Base-by-base conservation (phyloP, 192 early-diverging fungal genomes). In the Mortierella alpina region DNA sequence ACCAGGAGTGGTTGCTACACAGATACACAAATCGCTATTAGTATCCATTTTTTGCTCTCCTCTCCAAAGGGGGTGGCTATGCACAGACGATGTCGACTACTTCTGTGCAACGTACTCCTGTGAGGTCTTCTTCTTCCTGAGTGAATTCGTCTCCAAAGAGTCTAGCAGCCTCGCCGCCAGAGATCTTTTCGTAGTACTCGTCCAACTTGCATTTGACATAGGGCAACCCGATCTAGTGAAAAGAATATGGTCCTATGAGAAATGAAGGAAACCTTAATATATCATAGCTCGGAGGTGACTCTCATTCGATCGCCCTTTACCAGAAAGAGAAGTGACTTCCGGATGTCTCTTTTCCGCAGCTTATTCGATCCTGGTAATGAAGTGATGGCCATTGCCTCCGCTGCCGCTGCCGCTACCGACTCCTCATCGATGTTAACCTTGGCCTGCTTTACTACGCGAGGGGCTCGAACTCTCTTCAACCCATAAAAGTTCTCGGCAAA, bases 401-500 rank as follows among this genome's bases (percentile, higher is more conserved):
- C 67, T 50, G 62, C 50, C 41, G 65, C 41, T n/a, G 56, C 15
- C 20, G 57, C 68, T 5, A 73, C 54, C 5, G 64, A 71, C 31
- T 83, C 81, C 10, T 82, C 72, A 49, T 75, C 73, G 59, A 75
- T 72, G 45, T 62, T 83, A 23, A 66, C 56, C 23, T 68, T 75
- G 12, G 52, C 22, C 0, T 67, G 68, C 49, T 72, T 84, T 42
- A 84, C 56, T 44, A 82, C 68, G 56, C 64, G 85, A 72, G 80
- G 74, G 49, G 86, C 78, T 7, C 90, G 85, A 23, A 91, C 89
- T 59, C 96, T 84, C 82, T 94, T 95, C 23, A 93, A 75, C 6
- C 95, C 95, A 82, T 98, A 98, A 85, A 98, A 97, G 83, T 94
- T 92, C 82, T 98, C 96, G n/a, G 94, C 89, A 81, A 95, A 95